Base-by-base conservation (phyloP, 176 grass and related monocot genomes). In the Guadua angustifolia region DNA sequence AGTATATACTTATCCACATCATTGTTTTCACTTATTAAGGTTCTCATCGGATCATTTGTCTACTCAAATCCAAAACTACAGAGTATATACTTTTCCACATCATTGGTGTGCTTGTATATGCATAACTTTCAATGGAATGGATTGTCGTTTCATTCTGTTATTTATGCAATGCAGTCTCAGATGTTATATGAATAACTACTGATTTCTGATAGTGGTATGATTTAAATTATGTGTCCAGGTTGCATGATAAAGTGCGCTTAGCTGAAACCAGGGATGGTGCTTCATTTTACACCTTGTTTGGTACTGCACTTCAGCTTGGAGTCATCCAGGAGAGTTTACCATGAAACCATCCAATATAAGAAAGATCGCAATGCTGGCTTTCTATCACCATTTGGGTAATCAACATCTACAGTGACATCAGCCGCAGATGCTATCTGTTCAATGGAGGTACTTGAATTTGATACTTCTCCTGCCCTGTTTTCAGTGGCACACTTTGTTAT, bases 311-410 rank as follows among this genome's bases (percentile, higher is more conserved):
- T 87, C 87, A 90, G 68, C 91, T 98, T 74, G 93, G 96, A 87
- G 90, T 90, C 80, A 92, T 98, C 93, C 58, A 89, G 85, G 70
- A 91, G 81, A 92, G 89, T 90, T 86, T 95, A 93, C 83, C 88
- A 79, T 71, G 93, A 98, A 83, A 82, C 91, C 78, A 98, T 95
- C 57, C 89, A 94, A 77, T 98, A 95, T 17, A 93, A 98, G 80
- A 95, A 84, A 81, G 93, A 98, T 67, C 89, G 93, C n/a, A 98
- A 98, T 93, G 96, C 89, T 69, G 93, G 93, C 39, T 98, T 94
- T 93, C 11, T 98, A 88, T 98, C 96, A 65, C 96, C 96, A 84
- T 98, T 95, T 98, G 96, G 96, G 72, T 98, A 98, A 53, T 98
- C 93, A 60, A 87, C 96, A 56, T 88, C 96, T 83, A 95, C 96